Evolutionary conservation across 2,329 filamentous ascomycete species (phyloP), one percentile per base, ranked within the genome.

Genomic region (Hymenoscyphus albidus): DNA sequence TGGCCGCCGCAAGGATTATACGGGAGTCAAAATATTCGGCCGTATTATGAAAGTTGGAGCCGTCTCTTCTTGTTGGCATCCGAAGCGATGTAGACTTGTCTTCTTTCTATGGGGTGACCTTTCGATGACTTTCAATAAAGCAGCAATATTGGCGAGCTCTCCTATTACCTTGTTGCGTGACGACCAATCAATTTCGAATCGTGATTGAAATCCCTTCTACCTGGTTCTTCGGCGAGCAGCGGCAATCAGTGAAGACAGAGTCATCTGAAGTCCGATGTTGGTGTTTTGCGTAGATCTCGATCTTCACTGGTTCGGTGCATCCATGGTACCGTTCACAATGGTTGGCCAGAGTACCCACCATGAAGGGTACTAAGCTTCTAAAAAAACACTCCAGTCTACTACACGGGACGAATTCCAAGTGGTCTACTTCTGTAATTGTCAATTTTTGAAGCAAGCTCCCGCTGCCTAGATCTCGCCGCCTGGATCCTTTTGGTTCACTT

Each of bases 291-390:
- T 32, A 48, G 44, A 40, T 27, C 44, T 18, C 27, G 40, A 32
- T 32, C 31, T 32, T 32, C 58, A 61, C 59, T 56, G 59, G 59
- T 32, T 42, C 59, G n/a, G 12, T 40, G 48, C 18, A 56, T 35
- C 59, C 59, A 62, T 62, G 59, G 59, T 62, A 62, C 59, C 32
- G 44, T 22, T 35, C 22, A 55, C n/a, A 14, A 16, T 48, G 59
- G 13, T 14, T 39, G 6, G 58, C 59, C 31, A 22, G 35, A 48
- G 27, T 44, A 39, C 35, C 59, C n/a, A 56, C 59, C 27, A 39
- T 18, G 48, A 18, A 51, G 35, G 59, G 31, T 14, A 55, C 59
- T 55, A 27, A 27, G 27, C 27, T 3, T 27, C 27, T 27, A 32
- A 1, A 35, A 18, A 42, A 59, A 22, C 18, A 42, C 22, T 40